These are phyloP conservation scores for Agarophyton chilense DNA, from an alignment of 23 red algal species.

Conservation along the genomic window DNA sequence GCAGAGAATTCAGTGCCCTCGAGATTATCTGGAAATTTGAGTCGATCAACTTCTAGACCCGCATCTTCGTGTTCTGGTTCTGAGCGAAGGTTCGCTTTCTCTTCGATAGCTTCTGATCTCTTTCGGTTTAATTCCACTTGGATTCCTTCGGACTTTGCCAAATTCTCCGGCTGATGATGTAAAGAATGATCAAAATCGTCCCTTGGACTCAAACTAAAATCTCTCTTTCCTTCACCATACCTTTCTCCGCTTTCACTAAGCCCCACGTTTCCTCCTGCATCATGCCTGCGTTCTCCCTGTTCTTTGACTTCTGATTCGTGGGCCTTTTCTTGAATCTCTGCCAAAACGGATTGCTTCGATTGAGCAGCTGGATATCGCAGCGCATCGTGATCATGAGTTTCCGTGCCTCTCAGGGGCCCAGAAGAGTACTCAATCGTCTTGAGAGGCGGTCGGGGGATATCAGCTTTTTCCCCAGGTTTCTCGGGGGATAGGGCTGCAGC, in stretches of 20 bases:
- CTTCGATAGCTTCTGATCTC: neutral
- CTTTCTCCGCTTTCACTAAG: neutral
- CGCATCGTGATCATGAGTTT: constrained; percentile 38
- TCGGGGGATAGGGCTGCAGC: constrained; percentile 36
- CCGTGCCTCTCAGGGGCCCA: constrained; percentile 34
- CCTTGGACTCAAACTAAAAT: neutral
- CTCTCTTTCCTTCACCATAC: neutral
- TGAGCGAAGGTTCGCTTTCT: neutral
- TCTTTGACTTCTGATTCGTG: neutral
- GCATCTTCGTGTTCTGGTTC: neutral
- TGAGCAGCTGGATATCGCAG: neutral
- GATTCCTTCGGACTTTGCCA: neutral
- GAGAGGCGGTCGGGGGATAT: constrained; percentile 27
- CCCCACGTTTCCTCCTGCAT: neutral
- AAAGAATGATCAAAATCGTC: neutral
- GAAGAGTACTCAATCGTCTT: constrained; percentile 30
- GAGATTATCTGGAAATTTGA: neutral
- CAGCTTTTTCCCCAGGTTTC: neutral
- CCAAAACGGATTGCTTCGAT: constrained; percentile 1
- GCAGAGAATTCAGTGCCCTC: neutral
- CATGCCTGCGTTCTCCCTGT: neutral
- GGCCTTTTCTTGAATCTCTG: neutral
- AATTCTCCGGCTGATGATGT: neutral
- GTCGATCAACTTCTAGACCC: neutral
- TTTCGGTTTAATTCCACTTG: neutral